Evolutionary conservation across 805 yeast species (phyloP), one percentile per base, ranked within the genome.

Genomic region (Grigorovia jiainica): DNA sequence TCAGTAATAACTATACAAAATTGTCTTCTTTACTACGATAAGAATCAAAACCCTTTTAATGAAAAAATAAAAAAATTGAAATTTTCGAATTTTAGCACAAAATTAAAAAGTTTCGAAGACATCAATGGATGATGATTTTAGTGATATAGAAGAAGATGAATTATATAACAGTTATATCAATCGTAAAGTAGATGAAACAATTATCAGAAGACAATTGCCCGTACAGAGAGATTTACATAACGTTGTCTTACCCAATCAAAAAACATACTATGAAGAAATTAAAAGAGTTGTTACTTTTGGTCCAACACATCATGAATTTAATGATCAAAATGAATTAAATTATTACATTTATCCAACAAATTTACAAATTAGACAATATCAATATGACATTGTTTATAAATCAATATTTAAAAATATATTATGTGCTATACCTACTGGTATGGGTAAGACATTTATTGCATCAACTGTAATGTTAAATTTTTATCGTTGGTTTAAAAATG

Each of bases 381-480:
- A 92, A 63, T 78, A 71, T 55, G 79, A 80, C 49, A 87, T 92
- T 42, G 86, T 87, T 3, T 67, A 70, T 36, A 73, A 76, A 43
- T 80, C 96, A 0, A 65, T 92, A 30, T 78, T 74, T 52, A 70
- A 78, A 47, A 92, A 92, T 55, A 58, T 82, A 3, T 66, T 92
- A 19, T 90, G 95, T 56, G 95, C 97, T 0, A 74, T 92, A 13
- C 99, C 99, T 1, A 92, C 99, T 0, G 99, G 99, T 50, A 69
- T 89, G 59, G 99, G 99, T 32, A 92, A 92, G 64, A 92, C 99
- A 0, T 87, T 92, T 49, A 87, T 92, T 55, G 97, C 98, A 1
- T 79, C 94, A 30, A 82, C 95, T 0, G 90, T 90, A 18, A 92
- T 92, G 87, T 69, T 87, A 43, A 92, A 92, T 57, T 92, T 73